Conservation (phyloP, 176 grass and related monocot genomes). For the Secale cereale region DNA sequence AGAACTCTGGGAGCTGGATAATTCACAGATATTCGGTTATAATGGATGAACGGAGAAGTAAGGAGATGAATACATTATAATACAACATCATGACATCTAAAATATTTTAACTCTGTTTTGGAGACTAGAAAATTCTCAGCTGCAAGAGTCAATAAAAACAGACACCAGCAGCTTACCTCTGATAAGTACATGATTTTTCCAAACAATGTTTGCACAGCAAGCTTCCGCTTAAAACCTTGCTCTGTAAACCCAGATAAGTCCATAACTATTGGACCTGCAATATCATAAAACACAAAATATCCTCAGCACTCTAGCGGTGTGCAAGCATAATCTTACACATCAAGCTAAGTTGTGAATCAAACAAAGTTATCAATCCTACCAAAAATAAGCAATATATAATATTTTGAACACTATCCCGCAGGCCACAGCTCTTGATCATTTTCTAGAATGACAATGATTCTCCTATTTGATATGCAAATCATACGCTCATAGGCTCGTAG, state of each 20-base stretch:
- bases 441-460: not conserved
- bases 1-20: conserved; percentile 87
- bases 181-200: conserved; percentile 85
- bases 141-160: not conserved
- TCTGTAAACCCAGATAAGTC: conserved; percentile 77
- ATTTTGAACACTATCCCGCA: not conserved
- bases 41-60: not conserved
- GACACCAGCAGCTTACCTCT: conserved; percentile 50
- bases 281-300: conserved; percentile 11
- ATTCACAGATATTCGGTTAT: conserved; percentile 26
- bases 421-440: not conserved
- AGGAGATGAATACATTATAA: not conserved
- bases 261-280: conserved; percentile 88
- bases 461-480: not conserved
- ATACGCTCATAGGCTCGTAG: not conserved
- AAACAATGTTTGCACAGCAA: conserved; percentile 81
- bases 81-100: not conserved
- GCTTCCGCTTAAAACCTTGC: conserved; percentile 69
- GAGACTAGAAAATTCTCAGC: not conserved
- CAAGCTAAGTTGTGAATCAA: not conserved
- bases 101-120: not conserved
- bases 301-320: not conserved
- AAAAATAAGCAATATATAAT: not conserved
- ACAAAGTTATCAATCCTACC: not conserved
- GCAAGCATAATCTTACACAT: not conserved